These are phyloP conservation scores for Omphalotus olearius DNA, from an alignment of 1,284 basidiomycete species.

Conservation along the genomic window DNA sequence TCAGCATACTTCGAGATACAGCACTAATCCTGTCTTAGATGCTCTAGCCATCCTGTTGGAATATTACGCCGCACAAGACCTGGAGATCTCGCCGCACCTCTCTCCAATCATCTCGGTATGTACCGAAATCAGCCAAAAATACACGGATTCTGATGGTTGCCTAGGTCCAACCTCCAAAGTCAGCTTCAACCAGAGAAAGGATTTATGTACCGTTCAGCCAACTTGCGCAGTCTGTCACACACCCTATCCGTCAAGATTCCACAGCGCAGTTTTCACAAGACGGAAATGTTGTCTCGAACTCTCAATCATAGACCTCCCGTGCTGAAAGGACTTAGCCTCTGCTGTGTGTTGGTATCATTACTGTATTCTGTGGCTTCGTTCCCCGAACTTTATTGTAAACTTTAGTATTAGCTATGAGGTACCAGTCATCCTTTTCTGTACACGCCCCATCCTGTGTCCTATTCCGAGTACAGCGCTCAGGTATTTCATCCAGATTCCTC, in stretches of 20 bases:
- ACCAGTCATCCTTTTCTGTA: too few relatives aligned
- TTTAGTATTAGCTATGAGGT: too few relatives aligned
- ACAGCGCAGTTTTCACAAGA: too few relatives aligned
- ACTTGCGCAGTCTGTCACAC: constrained; percentile 6
- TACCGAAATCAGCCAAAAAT: constrained; percentile 14
- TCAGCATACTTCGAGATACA: neutral
- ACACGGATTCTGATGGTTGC: constrained; percentile 23
- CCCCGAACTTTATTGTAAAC: too few relatives aligned
- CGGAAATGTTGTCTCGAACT: too few relatives aligned
- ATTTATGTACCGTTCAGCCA: constrained; percentile 27
- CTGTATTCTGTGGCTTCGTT: too few relatives aligned
- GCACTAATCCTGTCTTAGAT: constrained; percentile 34
- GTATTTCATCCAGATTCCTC: too few relatives aligned
- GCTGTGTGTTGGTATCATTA: too few relatives aligned
- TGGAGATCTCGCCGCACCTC: constrained; percentile 45
- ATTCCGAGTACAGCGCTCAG: too few relatives aligned
- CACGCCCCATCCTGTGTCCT: too few relatives aligned
- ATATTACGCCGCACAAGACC: constrained; percentile 66
- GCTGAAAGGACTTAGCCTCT: too few relatives aligned
- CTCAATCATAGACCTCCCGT: too few relatives aligned
- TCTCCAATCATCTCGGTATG: constrained; percentile 47
- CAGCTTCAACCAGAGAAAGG: constrained; percentile 22
- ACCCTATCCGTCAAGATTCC: constrained; percentile 44
- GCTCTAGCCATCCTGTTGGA: constrained; percentile 63
- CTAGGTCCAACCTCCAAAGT: constrained; percentile 38